These are phyloP conservation scores for Termitomyces eurrhizus DNA, from an alignment of 768 basidiomycete genomes.

Conservation along the genomic window DNA sequence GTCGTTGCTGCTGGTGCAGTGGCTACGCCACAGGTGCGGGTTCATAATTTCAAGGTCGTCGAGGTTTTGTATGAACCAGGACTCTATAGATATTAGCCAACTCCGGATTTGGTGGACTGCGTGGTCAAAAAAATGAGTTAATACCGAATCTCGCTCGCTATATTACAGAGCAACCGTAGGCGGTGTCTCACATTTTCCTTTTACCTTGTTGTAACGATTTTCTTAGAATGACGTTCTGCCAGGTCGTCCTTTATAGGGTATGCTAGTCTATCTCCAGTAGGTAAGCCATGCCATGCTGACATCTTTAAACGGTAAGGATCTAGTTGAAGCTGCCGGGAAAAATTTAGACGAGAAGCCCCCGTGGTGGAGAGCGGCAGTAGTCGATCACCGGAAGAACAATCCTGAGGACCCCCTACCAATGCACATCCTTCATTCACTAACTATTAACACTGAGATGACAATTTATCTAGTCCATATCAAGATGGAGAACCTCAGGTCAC, in stretches of 20 bases:
- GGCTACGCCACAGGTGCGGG: background rate
- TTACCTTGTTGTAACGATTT: background rate
- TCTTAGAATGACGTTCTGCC: background rate
- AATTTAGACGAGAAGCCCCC: background rate
- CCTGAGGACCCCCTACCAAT: background rate
- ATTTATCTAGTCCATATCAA: background rate
- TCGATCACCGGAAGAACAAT: background rate
- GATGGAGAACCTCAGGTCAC: background rate
- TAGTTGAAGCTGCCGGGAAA: background rate
- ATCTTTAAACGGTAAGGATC: background rate
- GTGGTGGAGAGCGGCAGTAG: background rate
- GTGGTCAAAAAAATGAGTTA: background rate
- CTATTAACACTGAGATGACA: no score
- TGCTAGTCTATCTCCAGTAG: background rate
- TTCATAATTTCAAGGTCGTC: background rate
- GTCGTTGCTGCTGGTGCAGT: background rate
- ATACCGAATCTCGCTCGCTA: background rate
- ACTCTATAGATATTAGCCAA: background rate
- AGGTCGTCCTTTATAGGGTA: background rate
- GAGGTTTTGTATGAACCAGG: background rate
- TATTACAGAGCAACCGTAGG: background rate
- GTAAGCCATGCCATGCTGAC: background rate
- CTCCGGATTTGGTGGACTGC: background rate
- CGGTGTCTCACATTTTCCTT: no score
- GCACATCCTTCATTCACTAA: background rate